Base-by-base conservation (phyloP, 352 stramenopile genomes). In the Globisporangium takayamanum region DNA sequence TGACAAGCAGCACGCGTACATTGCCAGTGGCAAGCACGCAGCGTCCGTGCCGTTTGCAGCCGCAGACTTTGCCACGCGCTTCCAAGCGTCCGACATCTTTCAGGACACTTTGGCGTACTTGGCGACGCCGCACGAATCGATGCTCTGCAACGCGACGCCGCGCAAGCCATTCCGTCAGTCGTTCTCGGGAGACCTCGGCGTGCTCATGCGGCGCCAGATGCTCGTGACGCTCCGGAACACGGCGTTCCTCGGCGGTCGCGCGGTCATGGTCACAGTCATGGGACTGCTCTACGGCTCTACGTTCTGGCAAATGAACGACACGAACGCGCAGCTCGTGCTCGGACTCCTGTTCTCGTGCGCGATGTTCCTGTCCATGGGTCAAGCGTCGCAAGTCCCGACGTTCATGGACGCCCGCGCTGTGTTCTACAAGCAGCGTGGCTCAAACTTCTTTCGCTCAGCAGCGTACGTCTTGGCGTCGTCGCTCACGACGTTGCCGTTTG, bases 351-450 rank as follows among this genome's bases (percentile, higher is more conserved):
- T 97, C 67, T 88, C 89, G 44, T 84, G 71, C 55, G 78, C 87
- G 33, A 89, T 97, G 66, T 97, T 95, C 58, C 68, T 95, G 1
- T 87, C 80, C 3, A 70, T 97, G 58, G 48, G 26, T 5, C 48
- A 87, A 41, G 89, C 91, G 36, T 60, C 87, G 4, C 78, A 93
- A 46, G 60, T 98, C 16, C 76, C 86, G 20, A 80, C 76, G 26
- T 90, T 96, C 57, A 88, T 97, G 69, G 70, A 80, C 28, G 73
- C 72, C 28, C 81, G 80, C 37, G 69, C 59, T 0, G 68, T 93
- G 8, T 97, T 94, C 63, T 96, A 97, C 79, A 96, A 96, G 62
- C 89, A 97, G 44, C 74, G 77, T 1, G 82, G 89, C 22, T 74
- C 80, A 25, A 96, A 97, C 60, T 97, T 97, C 63, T 95, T 89